These are phyloP conservation scores for Mycosphaerella sp. DNA, from an alignment of 2,329 filamentous ascomycete species.

Conservation along the genomic window DNA sequence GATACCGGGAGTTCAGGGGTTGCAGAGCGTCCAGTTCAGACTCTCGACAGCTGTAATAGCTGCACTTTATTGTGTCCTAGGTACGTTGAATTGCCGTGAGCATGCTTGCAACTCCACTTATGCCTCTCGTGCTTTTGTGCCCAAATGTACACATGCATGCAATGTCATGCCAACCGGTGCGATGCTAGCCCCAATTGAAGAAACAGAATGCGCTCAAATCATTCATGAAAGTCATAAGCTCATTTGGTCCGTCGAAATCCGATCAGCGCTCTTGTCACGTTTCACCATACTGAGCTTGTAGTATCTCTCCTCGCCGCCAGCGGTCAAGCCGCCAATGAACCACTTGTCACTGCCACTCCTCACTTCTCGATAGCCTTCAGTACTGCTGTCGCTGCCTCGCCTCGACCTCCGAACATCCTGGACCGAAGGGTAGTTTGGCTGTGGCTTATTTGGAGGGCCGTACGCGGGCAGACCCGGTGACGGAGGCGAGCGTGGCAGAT, in stretches of 20 bases:
- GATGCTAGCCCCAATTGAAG: neutral
- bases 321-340: slow-evolving; percentile 74
- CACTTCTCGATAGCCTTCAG: slow-evolving; percentile 68
- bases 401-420: slow-evolving; percentile 37
- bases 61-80: neutral
- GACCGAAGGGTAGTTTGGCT: slow-evolving; percentile 30
- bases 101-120: neutral
- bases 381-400: slow-evolving; percentile 67
- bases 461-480: slow-evolving; percentile 32
- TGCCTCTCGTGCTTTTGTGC: neutral
- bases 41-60: neutral
- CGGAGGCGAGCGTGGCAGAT: slow-evolving; percentile 34
- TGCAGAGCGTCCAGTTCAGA: too few species aligned
- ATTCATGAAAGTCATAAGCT: slow-evolving; percentile 53
- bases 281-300: slow-evolving; percentile 74
- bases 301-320: slow-evolving; percentile 70
- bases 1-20: too few species aligned
- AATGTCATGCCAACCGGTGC: neutral
- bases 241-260: slow-evolving; percentile 66
- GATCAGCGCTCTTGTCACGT: slow-evolving; percentile 65
- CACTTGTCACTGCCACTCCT: slow-evolving; percentile 69
- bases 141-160: neutral
- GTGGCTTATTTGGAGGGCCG: slow-evolving; percentile 33
- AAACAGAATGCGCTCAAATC: neutral
- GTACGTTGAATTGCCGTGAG: neutral